A percentile compares a stretch with the other conserved stretches of the same genome.
These are phyloP conservation scores for Podospora pseudocomata DNA, from an alignment of 495 filamentous ascomycete genomes.

Conservation along the genomic window DNA sequence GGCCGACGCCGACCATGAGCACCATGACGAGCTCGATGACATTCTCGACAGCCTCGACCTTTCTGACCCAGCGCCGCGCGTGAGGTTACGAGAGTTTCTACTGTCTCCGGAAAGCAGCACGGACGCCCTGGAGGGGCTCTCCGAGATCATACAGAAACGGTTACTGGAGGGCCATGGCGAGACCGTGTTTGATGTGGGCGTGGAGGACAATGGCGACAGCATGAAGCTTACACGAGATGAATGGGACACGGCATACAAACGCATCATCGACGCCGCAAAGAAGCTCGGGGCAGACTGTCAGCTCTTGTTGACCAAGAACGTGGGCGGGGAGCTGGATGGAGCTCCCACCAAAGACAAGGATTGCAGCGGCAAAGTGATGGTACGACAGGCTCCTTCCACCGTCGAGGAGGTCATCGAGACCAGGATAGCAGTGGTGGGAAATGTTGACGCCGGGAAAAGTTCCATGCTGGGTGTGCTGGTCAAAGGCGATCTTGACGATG, in stretches of 20 bases:
- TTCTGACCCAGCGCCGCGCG: conserved; percentile 64
- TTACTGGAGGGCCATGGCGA: conserved; percentile 87
- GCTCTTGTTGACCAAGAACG: conserved; percentile 81
- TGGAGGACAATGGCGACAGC: conserved; percentile 88
- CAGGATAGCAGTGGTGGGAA: conserved; percentile 94
- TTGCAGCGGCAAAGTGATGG: conserved; percentile 75
- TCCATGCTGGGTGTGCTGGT: conserved; percentile 96
- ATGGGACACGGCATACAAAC: conserved; percentile 70
- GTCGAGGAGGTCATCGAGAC: conserved; percentile 91
- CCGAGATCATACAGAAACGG: conserved; percentile 61
- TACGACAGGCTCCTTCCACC: conserved; percentile 67
- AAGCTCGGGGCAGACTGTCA: conserved; percentile 68
- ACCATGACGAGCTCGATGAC: conserved; percentile 85
- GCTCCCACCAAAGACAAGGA: conserved; percentile 64
- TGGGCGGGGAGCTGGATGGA: conserved; percentile 73
- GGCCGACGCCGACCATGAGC: conserved; percentile 38
- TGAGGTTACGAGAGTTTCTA: conserved; percentile 72
- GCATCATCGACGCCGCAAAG: conserved; percentile 63
- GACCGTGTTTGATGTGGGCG: conserved; percentile 84
- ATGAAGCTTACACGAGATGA: conserved; percentile 78
- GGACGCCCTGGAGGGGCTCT: conserved; percentile 53
- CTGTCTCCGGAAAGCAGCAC: conserved; percentile 58
- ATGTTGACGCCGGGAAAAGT: conserved; percentile 95
- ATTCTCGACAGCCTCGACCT: conserved; percentile 86
- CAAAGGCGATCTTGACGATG: conserved; percentile 93